Evolutionary conservation across 2,329 filamentous ascomycete genomes (phyloP).

Genomic region (Calonectria montana): DNA sequence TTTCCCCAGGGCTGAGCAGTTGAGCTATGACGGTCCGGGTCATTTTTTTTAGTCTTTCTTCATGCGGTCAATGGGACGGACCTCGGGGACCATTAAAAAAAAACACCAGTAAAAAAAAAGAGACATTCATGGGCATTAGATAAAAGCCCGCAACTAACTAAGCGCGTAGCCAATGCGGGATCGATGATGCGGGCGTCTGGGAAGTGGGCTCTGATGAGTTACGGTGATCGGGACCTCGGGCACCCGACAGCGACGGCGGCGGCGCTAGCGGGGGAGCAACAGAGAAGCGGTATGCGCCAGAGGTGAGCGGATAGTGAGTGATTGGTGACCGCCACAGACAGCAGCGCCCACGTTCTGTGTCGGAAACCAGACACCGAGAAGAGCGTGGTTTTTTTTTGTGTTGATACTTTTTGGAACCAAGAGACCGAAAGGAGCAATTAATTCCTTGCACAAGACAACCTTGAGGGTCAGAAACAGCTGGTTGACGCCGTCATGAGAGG

Average conservation of each 20-base stretch:
- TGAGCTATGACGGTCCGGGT: background rate
- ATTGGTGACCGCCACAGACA: background rate
- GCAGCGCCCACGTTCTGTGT: conserved; percentile 7
- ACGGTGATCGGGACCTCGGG: background rate
- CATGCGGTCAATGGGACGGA: background rate
- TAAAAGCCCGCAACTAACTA: background rate
- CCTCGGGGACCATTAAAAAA: background rate
- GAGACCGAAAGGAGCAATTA: conserved; percentile 13
- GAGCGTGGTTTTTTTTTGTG: conserved; percentile 25
- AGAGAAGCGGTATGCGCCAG: background rate
- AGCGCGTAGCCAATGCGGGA: background rate
- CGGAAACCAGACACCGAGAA: conserved; percentile 33
- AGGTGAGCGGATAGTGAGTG: background rate
- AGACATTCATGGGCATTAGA: background rate
- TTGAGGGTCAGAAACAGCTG: conserved; percentile 15
- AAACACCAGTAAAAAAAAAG: background rate
- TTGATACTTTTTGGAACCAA: conserved; percentile 21
- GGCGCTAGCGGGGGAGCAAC: background rate
- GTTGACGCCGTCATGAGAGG: conserved; percentile 1
- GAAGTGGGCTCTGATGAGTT: background rate
- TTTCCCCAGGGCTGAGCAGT: background rate
- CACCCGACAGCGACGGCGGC: background rate
- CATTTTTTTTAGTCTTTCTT: background rate
- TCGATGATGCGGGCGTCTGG: background rate
- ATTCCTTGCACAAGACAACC: background rate